Base-by-base conservation (phyloP, 805 yeast genomes). In the Wickerhamomyces chambardii region DNA sequence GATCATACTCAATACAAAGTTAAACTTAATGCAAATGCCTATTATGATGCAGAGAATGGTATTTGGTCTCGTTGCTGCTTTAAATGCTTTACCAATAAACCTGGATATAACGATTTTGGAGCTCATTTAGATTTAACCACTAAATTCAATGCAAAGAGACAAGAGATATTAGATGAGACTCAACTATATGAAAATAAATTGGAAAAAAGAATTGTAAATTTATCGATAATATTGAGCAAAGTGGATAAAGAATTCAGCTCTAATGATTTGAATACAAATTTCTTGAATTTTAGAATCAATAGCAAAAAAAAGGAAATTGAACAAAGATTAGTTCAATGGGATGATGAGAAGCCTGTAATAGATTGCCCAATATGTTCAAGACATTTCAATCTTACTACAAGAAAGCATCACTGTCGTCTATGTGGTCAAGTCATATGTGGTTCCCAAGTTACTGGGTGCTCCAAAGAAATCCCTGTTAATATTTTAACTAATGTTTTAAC, bases 381-480 rank as follows among this genome's bases (percentile, higher is more conserved):
- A 11, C 47, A 50, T 22, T 92, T 86, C 53, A 63, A 69, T 10
- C 58, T 82, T 30, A 51, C 75, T 0, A 45, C 71, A 17, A 61
- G 97, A 34, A 84, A 81, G 44, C 97, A 92, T 53, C 98, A 90
- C 54, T 92, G 98, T 55, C 63, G 97, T 27, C 55, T 87, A 18
- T 90, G 98, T 61, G 97, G 97, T 0, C 50, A 57, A 19, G 73
- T 83, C 2, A 84, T 86, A 0, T 90, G 97, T 59, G 94, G 81
- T 18, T 79, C 78, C 44, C 46, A 55, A 34, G 59, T 40, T 33
- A 69, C 64, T 8, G 78, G 63, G 12, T 90, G 98, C 53, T 86
- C 96, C 0, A 73, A 77, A 51, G 74, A 75, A 36, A 78, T 85
- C 0, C 84, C 84, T 0, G 45, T 79, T 2, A 52, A 33, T 16